Evolutionary conservation across 768 basidiomycete genomes (phyloP), one percentile per base, ranked within the genome.

Genomic region (Sarcodon sp.): DNA sequence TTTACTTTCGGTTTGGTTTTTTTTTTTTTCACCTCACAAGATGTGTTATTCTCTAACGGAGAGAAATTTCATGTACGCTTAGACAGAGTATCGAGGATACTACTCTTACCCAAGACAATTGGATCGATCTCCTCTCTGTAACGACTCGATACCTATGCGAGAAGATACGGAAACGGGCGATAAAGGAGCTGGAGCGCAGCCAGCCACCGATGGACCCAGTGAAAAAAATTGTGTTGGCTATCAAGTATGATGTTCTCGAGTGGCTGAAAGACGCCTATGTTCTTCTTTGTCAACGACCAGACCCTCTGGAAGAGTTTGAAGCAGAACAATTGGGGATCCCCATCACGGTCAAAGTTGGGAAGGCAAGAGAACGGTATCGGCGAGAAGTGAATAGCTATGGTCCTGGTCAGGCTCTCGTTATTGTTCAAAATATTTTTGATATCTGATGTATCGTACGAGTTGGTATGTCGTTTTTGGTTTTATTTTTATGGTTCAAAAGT

Each of bases 181-280:
- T 72, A 50, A 21, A 34, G 18, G 55, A 53, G 38, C 48, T 61
- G 33, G 47, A 51, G 35, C 33, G 44, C 1, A 33, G 15, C 41
- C 51, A 52, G 27, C 53, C 51, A 31, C 53, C 46, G 27, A 48
- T 64, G 5, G 59, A 65, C 44, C 63, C 66, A 11, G 59, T 66
- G 35, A 58, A 65, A 32, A 58, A 59, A 44, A 59, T 73, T 27
- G 55, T 55, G 27, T 62, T 74, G n/a, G 70, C 70, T 6, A 55
- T 57, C 33, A 63, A 65, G 51, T 64, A 66, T 49, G 58, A 64
- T 44, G 60, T 73, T 18, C 57, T 55, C 11, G 54, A 60, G 36
- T 74, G 71, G 71, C 59, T 67, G 16, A 48, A 54, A 7, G 60
- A 65, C 0, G 66, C 71, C 13, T 70, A 69, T 51, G 56, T 56